Percentiles rank a stretch among this genome's conserved stretches.
phyloP scores from a whole-genome alignment of 2,329 filamentous ascomycete species.

The Talaromyces sp. region DNA sequence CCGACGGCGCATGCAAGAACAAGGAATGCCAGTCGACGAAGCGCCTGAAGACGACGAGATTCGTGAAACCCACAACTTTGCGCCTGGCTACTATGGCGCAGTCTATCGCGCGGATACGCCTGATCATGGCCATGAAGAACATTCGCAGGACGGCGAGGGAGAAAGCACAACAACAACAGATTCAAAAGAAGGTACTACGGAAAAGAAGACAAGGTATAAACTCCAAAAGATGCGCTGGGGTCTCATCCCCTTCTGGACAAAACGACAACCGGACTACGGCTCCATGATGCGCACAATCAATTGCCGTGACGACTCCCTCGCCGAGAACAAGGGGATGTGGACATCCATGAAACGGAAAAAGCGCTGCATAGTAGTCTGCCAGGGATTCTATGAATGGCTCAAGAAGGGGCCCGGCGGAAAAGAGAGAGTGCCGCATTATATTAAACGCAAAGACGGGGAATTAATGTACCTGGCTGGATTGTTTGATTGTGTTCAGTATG shows the following conservation, averaged over 20 bases:
- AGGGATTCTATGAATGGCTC: constrained; percentile 97
- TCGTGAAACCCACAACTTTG: constrained; percentile 86
- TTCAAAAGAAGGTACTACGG: not conserved
- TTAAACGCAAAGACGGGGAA: constrained; percentile 75
- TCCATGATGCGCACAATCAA: constrained; percentile 88
- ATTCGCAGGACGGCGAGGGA: constrained; percentile 20
- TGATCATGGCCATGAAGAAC: constrained; percentile 49
- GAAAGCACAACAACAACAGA: not conserved
- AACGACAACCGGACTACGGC: constrained; percentile 72
- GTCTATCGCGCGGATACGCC: constrained; percentile 77
- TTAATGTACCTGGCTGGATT: constrained; percentile 87
- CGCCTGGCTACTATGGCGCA: constrained; percentile 78
- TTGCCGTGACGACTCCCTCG: constrained; percentile 83
- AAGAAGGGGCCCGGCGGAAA: constrained; percentile 69
- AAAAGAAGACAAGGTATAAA: constrained; percentile 61
- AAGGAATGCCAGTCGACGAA: constrained; percentile 70
- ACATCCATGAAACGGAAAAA: constrained; percentile 84
- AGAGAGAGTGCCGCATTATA: constrained; percentile 80
- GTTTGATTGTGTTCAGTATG: constrained; percentile 83
- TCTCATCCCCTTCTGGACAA: constrained; percentile 89
- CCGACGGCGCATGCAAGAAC: constrained; percentile 67
- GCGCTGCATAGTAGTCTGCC: constrained; percentile 79
- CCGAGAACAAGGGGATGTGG: constrained; percentile 80
- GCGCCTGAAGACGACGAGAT: constrained; percentile 67
- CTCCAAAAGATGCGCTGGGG: constrained; percentile 97